Base-by-base conservation (phyloP, 1,284 basidiomycete genomes). In the Leccinum subrobustum region DNA sequence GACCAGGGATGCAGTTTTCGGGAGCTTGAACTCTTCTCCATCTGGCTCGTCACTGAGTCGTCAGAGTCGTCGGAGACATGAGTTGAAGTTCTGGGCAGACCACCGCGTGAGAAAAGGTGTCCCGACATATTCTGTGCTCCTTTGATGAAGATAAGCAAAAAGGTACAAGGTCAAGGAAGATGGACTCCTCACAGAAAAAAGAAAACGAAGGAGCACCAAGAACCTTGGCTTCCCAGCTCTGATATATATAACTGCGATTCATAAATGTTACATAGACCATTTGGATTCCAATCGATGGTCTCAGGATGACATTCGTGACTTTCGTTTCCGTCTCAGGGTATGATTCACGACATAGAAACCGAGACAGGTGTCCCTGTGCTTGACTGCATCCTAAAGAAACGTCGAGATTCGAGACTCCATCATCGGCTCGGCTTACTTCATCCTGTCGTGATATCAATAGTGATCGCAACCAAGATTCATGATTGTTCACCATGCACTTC, bases 11-110 rank as follows among this genome's bases (percentile, higher is more conserved):
- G 74, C 52, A 52, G 65, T 72, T 64, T 76, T 76, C 0, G 82
- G 82, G 11, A 84, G 73, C 66, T 78, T 79, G 59, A 82, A 70
- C 57, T 84, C 83, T 62, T 82, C 76, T 11, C 59, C 25, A 37
- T 51, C 25, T 14, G 37, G 25, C 42, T 60, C 59, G 12, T 39
- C 27, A 16, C 20, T 20, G 20, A 20, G 20, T 20, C 20, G 20
- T 20, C 20, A 20, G 47, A 20, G 47, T 48, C 29, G 16, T 27
- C 8, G 16, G 37, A 11, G 47, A 12, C 44, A 1, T 4, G 47
- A 23, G 20, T 48, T 23, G 6, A 23, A 23, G 23, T 12, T 12
- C 47, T 14, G 47, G 12, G 23, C 3, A 48, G 3, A 20, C 16
- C 47, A 23, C 14, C 20, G n/a, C 8, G n/a, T 18, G n/a, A 2